Conservation (phyloP, 345 rosid genomes). For the Dimocarpus longan region DNA sequence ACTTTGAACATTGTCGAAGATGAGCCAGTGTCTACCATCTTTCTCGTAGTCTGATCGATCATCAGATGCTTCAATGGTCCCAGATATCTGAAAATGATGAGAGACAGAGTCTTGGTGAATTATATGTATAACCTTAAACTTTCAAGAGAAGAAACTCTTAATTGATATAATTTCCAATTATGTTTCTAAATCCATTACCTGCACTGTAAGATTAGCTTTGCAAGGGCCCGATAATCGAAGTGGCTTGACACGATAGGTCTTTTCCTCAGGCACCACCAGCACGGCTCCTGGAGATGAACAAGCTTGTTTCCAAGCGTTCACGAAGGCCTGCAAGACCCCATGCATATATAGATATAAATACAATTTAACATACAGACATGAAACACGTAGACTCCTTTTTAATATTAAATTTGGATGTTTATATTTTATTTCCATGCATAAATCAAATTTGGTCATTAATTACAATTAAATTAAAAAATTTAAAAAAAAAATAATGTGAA, state of each 20-base stretch:
- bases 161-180: not conserved
- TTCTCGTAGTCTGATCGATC: conserved; percentile 52
- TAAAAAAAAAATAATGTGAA: too few species aligned
- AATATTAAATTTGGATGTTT: too few species aligned
- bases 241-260: conserved; percentile 51
- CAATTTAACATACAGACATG: not conserved
- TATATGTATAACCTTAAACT: too few species aligned
- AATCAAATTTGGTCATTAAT: too few species aligned
- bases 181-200: conserved; percentile 36
- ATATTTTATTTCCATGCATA: too few species aligned
- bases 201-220: conserved; percentile 48
- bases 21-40: conserved; percentile 62
- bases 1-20: conserved; percentile 49
- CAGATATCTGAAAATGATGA: conserved; percentile 45
- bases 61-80: conserved; percentile 64
- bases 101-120: not conserved
- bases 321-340: conserved; percentile 51
- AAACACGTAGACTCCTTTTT: too few species aligned
- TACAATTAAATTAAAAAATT: too few species aligned
- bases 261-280: conserved; percentile 52
- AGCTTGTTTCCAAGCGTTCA: conserved; percentile 74
- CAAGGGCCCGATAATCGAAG: conserved; percentile 73
- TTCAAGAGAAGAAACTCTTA: too few species aligned
- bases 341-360: not conserved
- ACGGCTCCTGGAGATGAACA: conserved; percentile 51